These are phyloP conservation scores for Vitis hybrid DNA, from an alignment of 177 flowering plant genomes.

Conservation along the genomic window DNA sequence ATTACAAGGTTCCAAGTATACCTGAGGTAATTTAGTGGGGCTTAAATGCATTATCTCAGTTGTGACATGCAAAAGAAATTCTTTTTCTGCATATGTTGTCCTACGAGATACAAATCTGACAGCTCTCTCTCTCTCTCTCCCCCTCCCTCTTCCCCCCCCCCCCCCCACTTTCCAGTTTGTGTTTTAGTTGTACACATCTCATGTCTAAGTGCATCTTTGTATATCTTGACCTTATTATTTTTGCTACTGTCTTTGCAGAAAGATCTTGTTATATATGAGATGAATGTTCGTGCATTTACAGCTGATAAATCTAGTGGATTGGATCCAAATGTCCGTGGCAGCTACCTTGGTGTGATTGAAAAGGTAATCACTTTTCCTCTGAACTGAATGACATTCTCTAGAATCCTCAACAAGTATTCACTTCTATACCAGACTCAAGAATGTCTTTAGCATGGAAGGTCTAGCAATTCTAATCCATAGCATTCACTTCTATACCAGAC, in stretches of 20 bases:
- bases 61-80: neutral
- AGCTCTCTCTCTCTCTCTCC: neutral
- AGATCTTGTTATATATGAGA: constrained; percentile 94
- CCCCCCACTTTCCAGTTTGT: neutral
- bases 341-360: constrained; percentile 90
- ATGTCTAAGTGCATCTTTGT: neutral
- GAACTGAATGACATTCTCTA: neutral
- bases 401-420: too few relatives aligned
- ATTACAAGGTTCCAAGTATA: constrained; percentile 76
- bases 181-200: neutral
- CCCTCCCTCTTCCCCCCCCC: neutral
- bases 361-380: constrained; percentile 47
- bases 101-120: too few relatives aligned
- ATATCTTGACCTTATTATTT: constrained; percentile 3
- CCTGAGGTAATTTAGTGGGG: constrained; percentile 61
- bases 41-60: too few relatives aligned
- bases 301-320: constrained; percentile 85
- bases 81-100: neutral
- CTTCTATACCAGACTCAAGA: too few relatives aligned
- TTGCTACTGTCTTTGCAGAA: constrained; percentile 51
- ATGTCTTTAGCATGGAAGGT: too few relatives aligned
- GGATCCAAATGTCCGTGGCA: constrained; percentile 70
- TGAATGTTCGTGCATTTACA: constrained; percentile 97
- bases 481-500: too few relatives aligned
- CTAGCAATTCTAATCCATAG: too few relatives aligned